These are phyloP conservation scores for Didymella arachidicola DNA, from an alignment of 2,329 filamentous ascomycete genomes.

Conservation along the genomic window DNA sequence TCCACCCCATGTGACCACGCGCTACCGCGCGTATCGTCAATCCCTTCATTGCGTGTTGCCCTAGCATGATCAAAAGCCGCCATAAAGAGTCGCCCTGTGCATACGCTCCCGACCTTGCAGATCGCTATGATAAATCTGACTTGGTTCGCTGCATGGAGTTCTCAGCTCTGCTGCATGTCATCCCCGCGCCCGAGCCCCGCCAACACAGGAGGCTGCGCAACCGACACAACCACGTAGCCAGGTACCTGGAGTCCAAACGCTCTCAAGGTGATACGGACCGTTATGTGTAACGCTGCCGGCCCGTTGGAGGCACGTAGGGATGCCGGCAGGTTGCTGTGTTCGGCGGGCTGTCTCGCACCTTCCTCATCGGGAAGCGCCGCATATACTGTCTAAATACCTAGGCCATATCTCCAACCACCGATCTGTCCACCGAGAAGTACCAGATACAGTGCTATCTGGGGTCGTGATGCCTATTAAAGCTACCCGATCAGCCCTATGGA, in stretches of 20 bases:
- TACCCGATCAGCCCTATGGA: background rate
- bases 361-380: constrained; percentile 15
- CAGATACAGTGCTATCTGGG: background rate
- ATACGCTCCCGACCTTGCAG: constrained; percentile 11
- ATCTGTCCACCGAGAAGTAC: constrained; percentile 10
- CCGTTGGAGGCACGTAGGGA: constrained; percentile 1
- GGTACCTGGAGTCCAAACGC: constrained; percentile 6
- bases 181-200: constrained; percentile 12
- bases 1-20: constrained; percentile 5
- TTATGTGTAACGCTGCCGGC: background rate
- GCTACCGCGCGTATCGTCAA: background rate
- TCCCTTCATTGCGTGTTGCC: background rate
- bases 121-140: constrained; percentile 7
- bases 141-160: constrained; percentile 2
- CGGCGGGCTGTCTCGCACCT: constrained; percentile 12
- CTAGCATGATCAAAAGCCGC: background rate
- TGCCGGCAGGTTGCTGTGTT: background rate
- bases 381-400: constrained; percentile 5
- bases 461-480: constrained; percentile 1
- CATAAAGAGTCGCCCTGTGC: constrained; percentile 12
- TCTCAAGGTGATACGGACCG: background rate
- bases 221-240: constrained; percentile 4
- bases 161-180: constrained; percentile 5
- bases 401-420: background rate
- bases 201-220: background rate